Evolutionary conservation across 2,329 filamentous ascomycete species (phyloP).

Genomic region (Tolypocladium pustulatum): DNA sequence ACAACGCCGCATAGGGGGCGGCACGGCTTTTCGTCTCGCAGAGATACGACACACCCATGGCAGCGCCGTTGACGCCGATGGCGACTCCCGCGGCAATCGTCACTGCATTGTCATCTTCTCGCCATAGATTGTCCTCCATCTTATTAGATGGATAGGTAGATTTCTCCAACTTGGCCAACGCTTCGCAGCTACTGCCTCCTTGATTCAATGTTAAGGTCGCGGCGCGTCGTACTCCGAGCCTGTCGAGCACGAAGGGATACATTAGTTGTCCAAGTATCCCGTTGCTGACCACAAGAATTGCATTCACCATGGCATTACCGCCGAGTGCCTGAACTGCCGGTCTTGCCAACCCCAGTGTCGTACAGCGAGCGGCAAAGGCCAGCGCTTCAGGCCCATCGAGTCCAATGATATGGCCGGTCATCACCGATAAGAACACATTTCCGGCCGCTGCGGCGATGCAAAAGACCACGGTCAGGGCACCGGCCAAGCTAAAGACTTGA

Average conservation of each 20-base stretch:
- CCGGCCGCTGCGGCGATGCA: conserved; percentile 24
- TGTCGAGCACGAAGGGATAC: conserved; percentile 24
- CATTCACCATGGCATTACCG: conserved; percentile 36
- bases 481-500: conserved; percentile 32
- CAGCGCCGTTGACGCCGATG: conserved; percentile 47
- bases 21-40: conserved; percentile 42
- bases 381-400: conserved; percentile 24
- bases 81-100: conserved; percentile 40
- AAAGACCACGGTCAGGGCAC: conserved; percentile 26
- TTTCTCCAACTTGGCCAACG: not conserved
- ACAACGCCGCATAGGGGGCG: conserved; percentile 44
- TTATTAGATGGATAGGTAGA: not conserved
- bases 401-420: conserved; percentile 23
- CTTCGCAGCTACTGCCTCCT: not conserved
- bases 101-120: conserved; percentile 12
- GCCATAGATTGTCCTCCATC: not conserved
- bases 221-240: conserved; percentile 12
- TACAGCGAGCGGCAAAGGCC: conserved; percentile 38
- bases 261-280: conserved; percentile 34
- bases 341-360: conserved; percentile 37
- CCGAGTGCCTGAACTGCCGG: conserved; percentile 33
- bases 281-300: conserved; percentile 39
- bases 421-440: conserved; percentile 32
- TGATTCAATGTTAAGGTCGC: not conserved
- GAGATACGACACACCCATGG: conserved; percentile 48